Percentiles rank a stretch among this genome's conserved stretches.
These are phyloP conservation scores for Petasospora rhodanensis DNA, from an alignment of 1,139 yeast genomes.

Conservation along the genomic window DNA sequence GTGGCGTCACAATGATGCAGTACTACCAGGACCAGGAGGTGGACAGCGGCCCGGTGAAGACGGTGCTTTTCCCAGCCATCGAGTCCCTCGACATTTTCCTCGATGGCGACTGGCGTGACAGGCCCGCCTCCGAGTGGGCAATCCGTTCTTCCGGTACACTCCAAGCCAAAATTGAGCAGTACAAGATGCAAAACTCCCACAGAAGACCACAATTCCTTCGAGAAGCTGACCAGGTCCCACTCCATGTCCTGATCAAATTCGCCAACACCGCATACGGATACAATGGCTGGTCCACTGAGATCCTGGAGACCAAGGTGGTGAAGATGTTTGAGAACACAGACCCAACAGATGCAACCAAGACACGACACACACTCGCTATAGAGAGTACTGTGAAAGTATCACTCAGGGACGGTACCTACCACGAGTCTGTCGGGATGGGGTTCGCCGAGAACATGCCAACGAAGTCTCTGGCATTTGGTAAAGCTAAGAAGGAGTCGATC, in stretches of 20 bases:
- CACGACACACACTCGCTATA: slow-evolving; percentile 18
- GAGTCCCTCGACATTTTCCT: slow-evolving; percentile 1
- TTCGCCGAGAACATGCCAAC: slow-evolving; percentile 34
- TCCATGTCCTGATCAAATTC: slow-evolving; percentile 14
- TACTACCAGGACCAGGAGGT: too few species aligned
- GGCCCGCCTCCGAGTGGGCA: slow-evolving; percentile 25
- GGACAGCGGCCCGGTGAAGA: too few species aligned
- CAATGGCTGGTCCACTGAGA: slow-evolving; percentile 46
- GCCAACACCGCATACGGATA: slow-evolving; percentile 48
- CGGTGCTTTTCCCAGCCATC: background rate
- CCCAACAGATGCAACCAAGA: slow-evolving; percentile 2
- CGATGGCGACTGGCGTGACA: slow-evolving; percentile 13
- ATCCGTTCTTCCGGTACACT: slow-evolving; percentile 18
- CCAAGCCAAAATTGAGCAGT: slow-evolving; percentile 22
- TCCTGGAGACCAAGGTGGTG: slow-evolving; percentile 19
- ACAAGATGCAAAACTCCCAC: slow-evolving; percentile 5
- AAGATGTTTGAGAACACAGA: slow-evolving; percentile 1
- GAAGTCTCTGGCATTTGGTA: slow-evolving; percentile 34
- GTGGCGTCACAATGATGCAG: too few species aligned
- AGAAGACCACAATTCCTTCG: slow-evolving; percentile 5
- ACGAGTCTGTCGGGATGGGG: slow-evolving; percentile 41
- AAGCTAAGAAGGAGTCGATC: slow-evolving; percentile 50
- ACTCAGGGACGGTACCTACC: slow-evolving; percentile 46
- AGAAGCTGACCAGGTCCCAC: slow-evolving; percentile 15
- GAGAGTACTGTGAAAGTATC: slow-evolving; percentile 33